Base-by-base conservation (phyloP, 2,329 filamentous ascomycete species). In the Mycosphaerella arachidis region DNA sequence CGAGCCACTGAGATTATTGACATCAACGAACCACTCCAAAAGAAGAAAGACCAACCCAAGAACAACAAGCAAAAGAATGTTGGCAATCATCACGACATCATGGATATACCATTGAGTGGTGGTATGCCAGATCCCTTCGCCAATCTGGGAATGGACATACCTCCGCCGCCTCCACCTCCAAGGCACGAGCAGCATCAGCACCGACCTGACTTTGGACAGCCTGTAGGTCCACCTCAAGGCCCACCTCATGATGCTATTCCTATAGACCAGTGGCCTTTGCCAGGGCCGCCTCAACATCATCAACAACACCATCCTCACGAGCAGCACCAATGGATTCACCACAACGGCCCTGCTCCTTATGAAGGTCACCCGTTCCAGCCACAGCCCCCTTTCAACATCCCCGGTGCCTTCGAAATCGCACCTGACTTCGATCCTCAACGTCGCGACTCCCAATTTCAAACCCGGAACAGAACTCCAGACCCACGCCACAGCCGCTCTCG, bases 351-450 rank as follows among this genome's bases (percentile, higher is more conserved):
- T 54, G 16, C 40, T 12, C 56, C 48, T 18, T 52, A 30, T 35
- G 48, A 58, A n/a, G 56, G 50, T 8, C 52, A 58, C 35, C 56
- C 56, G 1, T 58, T 58, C 56, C 56, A 53, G 16, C 56, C 56
- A n/a, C 16, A 48, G 8, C 48, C 56, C 6, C 27, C 31, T 24
- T 58, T 58, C 48, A 53, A 58, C 37, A 16, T 43, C 24, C 53
- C 57, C n/a, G 46, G 48, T 4, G 46, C 53, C 30, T 59, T 56
- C 35, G 53, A 59, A 6, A 33, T 51, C 8, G 48, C 57, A 10
- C 35, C 35, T 16, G 33, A 45, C 20, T 24, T 48, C 50, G 37
- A 31, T 8, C 16, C 31, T 10, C 53, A 53, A 16, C 52, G 46
- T 35, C 53, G 48, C 3, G 35, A 55, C 29, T 18, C 43, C 6